Evolutionary conservation across 208 protist genomes (phyloP).

Genomic region (Phytomonas sp.): DNA sequence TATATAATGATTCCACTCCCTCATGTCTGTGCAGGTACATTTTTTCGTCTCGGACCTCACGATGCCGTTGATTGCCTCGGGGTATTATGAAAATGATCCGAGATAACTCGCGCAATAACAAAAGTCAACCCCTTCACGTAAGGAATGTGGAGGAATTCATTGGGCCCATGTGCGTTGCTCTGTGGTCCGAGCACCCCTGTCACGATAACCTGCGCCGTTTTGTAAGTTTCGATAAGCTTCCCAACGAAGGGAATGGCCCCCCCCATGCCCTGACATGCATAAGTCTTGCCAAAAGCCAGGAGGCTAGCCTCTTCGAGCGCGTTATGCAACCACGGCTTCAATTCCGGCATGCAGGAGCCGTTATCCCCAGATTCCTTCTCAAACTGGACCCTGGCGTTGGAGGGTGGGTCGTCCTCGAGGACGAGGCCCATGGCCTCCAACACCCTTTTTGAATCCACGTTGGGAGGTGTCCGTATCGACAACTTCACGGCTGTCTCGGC

Average conservation of each 20-base stretch:
- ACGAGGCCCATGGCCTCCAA: slow-evolving; percentile 48
- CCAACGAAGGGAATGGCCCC: slow-evolving; percentile 93
- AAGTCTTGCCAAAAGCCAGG: slow-evolving; percentile 67
- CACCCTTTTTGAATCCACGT: slow-evolving; percentile 39
- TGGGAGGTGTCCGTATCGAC: slow-evolving; percentile 90
- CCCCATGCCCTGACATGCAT: slow-evolving; percentile 72
- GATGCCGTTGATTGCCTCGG: slow-evolving; percentile 16
- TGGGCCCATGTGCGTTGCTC: slow-evolving; percentile 92
- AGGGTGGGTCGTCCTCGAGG: slow-evolving; percentile 86
- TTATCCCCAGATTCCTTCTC: slow-evolving; percentile 29
- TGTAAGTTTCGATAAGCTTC: slow-evolving; percentile 85
- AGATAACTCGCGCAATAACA: slow-evolving; percentile 71
- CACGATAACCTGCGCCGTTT: slow-evolving; percentile 91
- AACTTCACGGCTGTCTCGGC: slow-evolving; percentile 85
- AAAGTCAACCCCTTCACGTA: slow-evolving; percentile 85
- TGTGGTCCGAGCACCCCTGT: slow-evolving; percentile 89
- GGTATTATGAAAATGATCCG: slow-evolving; percentile 55
- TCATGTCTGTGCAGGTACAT: neutral
- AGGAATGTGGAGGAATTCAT: slow-evolving; percentile 91
- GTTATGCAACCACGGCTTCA: slow-evolving; percentile 68
- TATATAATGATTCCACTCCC: slow-evolving; percentile 4
- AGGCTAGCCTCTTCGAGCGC: slow-evolving; percentile 71
- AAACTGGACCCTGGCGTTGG: slow-evolving; percentile 86
- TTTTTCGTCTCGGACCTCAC: slow-evolving; percentile 10
- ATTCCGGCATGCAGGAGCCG: slow-evolving; percentile 81